phyloP scores from a whole-genome alignment of 805 yeast genomes.

The Saccharomycopsis schoenii region DNA sequence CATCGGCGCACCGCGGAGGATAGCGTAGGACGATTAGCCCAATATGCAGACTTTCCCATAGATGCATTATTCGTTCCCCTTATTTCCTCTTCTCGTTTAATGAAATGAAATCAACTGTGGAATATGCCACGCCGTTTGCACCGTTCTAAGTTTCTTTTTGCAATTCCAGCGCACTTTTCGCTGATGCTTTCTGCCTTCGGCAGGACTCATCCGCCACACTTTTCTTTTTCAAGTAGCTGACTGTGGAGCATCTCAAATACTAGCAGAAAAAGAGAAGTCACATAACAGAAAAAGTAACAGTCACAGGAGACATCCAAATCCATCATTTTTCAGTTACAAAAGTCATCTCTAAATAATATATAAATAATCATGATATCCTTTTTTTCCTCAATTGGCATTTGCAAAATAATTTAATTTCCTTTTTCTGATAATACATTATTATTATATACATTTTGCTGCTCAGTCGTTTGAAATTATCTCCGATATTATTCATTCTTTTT shows the following conservation, averaged over 20 bases:
- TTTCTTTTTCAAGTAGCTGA: background rate
- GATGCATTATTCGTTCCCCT: background rate
- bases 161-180: background rate
- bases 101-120: no score
- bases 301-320: no score
- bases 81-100: background rate
- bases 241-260: background rate
- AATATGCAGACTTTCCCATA: no score
- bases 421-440: no score
- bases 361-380: no score
- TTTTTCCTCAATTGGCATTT: no score
- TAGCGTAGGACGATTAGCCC: no score
- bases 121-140: background rate
- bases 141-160: background rate
- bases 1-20: no score
- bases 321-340: no score
- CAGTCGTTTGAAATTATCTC: background rate
- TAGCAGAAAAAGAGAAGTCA: background rate
- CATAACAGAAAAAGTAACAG: background rate
- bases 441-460: no score
- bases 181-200: background rate
- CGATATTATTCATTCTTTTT: background rate
- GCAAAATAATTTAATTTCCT: no score
- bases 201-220: background rate
- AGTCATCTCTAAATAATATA: no score